Evolutionary conservation across 495 filamentous ascomycete species (phyloP), one percentile per base, ranked within the genome.

Genomic region (Penicillium samsonianum): DNA sequence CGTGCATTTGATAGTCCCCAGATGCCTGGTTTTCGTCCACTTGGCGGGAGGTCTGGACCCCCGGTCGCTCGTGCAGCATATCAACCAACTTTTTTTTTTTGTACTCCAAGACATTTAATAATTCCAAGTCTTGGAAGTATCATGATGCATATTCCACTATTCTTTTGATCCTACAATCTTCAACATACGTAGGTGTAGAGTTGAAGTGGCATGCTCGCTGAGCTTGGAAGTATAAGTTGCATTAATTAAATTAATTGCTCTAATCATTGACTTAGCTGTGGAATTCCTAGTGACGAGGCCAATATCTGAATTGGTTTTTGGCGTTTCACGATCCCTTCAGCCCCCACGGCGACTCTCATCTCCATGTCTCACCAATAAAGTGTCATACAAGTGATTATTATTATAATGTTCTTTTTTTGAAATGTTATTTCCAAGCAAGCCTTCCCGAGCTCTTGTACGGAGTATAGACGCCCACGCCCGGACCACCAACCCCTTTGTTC

Each of bases 11-110:
- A 60, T 62, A 63, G 64, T 51, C 64, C 42, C 40, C 43, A 4
- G 50, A 20, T 69, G 55, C 64, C 66, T 67, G 64, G 66, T 65
- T 63, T 69, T 26, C 6, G 42, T n/a, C 42, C 37, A 20, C 54
- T 40, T 58, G 59, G 60, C 58, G 37, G 51, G 52, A 45, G 66
- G 61, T 59, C 65, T 47, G 33, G 26, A 43, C 58, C 57, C 55
- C 60, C 53, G 48, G 51, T 61, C 41, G 35, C 52, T 40, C 47
- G 28, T 60, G 62, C 58, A 63, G 45, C 50, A 35, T 54, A 37
- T 23, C 42, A 22, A 30, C 1, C 1, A n/a, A n/a, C 14, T 26
- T 10, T 52, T 42, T 38, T 43, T 22, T 30, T 55, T 38, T 28
- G 16, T 52, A 20, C 37, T 35, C 35, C 16, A 38, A 17, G 35